Evolutionary conservation across 2,329 filamentous ascomycete species (phyloP).

Genomic region (Xylariaceae sp.): DNA sequence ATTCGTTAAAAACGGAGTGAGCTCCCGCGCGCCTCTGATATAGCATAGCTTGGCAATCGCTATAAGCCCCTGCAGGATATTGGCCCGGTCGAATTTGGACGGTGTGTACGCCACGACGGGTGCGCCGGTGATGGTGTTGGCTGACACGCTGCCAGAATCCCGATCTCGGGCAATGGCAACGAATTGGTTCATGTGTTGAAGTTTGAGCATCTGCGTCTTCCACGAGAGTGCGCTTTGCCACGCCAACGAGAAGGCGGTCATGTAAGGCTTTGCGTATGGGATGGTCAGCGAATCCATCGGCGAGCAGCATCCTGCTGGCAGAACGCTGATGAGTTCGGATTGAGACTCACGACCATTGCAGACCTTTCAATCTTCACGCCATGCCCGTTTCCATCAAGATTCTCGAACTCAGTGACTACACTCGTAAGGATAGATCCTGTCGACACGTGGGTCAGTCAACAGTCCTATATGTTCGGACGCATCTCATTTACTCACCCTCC

Average conservation of each 20-base stretch:
- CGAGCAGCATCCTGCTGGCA: conserved; percentile 8
- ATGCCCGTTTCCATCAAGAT: conserved; percentile 5
- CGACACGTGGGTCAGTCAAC: neutral
- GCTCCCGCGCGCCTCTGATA: neutral
- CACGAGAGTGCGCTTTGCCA: conserved; percentile 2
- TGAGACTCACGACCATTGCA: conserved; percentile 1
- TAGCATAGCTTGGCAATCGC: conserved; percentile 8
- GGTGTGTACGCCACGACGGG: conserved; percentile 6
- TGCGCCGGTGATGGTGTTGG: neutral
- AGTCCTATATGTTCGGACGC: neutral
- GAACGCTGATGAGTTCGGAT: no score
- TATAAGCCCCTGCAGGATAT: conserved; percentile 3
- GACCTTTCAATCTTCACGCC: conserved; percentile 5
- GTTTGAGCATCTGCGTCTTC: conserved; percentile 2
- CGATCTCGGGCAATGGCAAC: conserved; percentile 2
- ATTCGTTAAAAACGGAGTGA: neutral
- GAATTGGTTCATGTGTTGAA: conserved; percentile 2
- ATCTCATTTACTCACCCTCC: conserved; percentile 2
- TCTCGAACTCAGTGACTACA: conserved; percentile 9
- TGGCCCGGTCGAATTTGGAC: conserved; percentile 5
- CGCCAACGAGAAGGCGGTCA: neutral
- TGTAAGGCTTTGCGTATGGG: conserved; percentile 8
- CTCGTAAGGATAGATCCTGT: conserved; percentile 5
- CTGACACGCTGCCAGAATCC: conserved; percentile 3
- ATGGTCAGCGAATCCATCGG: neutral